Evolutionary conservation across 176 grass and related monocot species (phyloP).

Genomic region (Aegilops tauschii): DNA sequence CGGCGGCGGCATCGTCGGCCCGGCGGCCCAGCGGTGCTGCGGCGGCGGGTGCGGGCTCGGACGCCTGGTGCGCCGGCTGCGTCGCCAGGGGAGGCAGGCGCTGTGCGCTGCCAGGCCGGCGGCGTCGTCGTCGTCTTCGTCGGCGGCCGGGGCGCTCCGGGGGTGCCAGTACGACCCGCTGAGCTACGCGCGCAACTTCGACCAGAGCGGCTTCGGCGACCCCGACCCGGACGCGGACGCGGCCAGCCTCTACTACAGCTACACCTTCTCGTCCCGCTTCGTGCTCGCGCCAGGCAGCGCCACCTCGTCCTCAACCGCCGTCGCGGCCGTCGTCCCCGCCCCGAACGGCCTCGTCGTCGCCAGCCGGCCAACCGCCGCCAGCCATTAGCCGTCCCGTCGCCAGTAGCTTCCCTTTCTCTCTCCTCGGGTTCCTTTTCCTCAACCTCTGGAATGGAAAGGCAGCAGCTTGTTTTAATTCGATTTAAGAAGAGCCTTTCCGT

Average conservation of each 20-base stretch:
- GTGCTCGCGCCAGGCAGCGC: constrained; percentile 12
- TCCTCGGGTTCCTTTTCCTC: neutral
- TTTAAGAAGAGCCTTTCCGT: neutral
- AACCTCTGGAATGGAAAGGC: neutral
- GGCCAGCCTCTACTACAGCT: constrained; percentile 44
- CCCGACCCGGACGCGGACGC: constrained; percentile 28
- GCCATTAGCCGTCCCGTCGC: neutral
- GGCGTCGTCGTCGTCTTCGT: neutral
- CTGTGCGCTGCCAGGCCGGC: constrained; percentile 27
- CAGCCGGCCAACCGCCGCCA: neutral
- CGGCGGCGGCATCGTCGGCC: neutral
- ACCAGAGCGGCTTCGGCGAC: constrained; percentile 40
- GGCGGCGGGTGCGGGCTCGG: constrained; percentile 30
- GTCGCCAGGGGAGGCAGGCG: constrained; percentile 40
- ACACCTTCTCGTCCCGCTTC: constrained; percentile 81
- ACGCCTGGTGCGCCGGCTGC: constrained; percentile 55
- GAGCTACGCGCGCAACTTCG: constrained; percentile 88
- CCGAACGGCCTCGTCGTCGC: neutral
- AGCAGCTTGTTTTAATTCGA: neutral
- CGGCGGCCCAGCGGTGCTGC: constrained; percentile 14
- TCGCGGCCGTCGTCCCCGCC: neutral
- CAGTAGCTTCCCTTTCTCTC: neutral
- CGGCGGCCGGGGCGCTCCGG: constrained; percentile 11
- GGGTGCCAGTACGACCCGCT: constrained; percentile 69
- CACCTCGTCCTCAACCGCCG: neutral